Evolutionary conservation across 73 alveolate species (phyloP), one percentile per base, ranked within the genome.

Genomic region (Blepharisma japonicum): DNA sequence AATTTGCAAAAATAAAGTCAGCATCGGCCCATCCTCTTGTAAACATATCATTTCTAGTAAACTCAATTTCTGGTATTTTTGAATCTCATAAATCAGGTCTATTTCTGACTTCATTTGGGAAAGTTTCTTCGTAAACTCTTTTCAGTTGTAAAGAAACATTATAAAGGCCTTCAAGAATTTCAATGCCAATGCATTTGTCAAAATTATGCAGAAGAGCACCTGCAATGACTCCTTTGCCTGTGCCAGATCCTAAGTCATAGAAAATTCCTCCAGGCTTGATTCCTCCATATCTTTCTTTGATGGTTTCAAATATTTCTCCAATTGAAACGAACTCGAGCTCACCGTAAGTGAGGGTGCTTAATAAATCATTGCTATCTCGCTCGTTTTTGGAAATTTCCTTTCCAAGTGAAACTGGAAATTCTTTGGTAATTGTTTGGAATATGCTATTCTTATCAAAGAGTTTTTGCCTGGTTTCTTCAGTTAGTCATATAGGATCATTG

Each of bases 201-300:
- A 94, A 94, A 49, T 90, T 86, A 61, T 86, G 86, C 56, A 91
- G 76, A 39, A 94, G 82, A 42, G 94, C 78, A 72, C 92, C 94
- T 3, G 98, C 95, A 7, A 94, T 67, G 32, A 94, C 95, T 0
- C 94, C 97, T 54, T 94, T 94, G 6, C 98, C 98, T 0, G 89
- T 90, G 0, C 98, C 98, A 32, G 96, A 89, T 39, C 98, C 98
- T 56, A 94, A 80, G 88, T 94, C 98, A 80, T 91, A 90, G 76
- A 94, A 94, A 6, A 87, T 83, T 42, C 93, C 97, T 6, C 95
- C 95, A 7, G 74, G 51, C 51, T 66, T 61, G 42, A 51, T 56
- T 0, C 71, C 83, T 3, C 21, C 87, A 39, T 68, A 25, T 8
- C 61, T 18, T 20, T 61, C 87, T 56, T 77, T 77, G 50, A 77